Base-by-base conservation (phyloP, 306 rosid genomes). In the Psophocarpus tetragonolobus region DNA sequence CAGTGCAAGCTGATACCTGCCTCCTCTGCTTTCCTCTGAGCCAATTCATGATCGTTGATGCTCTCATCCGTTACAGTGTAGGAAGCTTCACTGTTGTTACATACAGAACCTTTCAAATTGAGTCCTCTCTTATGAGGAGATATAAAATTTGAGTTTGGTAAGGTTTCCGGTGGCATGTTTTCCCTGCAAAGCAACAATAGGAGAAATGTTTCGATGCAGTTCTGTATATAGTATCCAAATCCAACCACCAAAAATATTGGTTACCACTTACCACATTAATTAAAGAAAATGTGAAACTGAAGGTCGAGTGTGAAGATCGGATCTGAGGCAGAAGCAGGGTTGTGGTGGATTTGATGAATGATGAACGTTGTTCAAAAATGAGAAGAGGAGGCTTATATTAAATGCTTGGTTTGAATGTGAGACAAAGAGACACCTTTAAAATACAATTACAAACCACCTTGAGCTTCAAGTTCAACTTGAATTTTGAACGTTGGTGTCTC, bases 1-100 rank as follows among this genome's bases (percentile, higher is more conserved):
- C n/a, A n/a, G n/a, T n/a, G n/a, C n/a, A n/a, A 58, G 1, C 14
- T 29, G 42, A 36, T 70, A 93, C 98, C 98, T 83, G 98, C 97
- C 88, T 94, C 98, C 86, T 86, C 98, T n/a, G 98, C 97, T 89
- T 94, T 94, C 62, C 98, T 87, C 29, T 90, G 95, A 79, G 98
- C 98, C 80, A 94, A 84, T 78, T 94, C 98, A 80, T 85, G 88
- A 73, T 94, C 98, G 69, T 90, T 86, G 85, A 94, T 85, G 45
- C 82, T 84, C 39, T 94, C 98, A 9, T 94, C 98, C 2, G 83
- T 68, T 29, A 42, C 66, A 0, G 4, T 20, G 81, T 68, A 56
- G 6, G 84, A 69, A 71, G 79, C 64, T 8, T 85, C 95, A 61
- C 74, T 81, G 79, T 74, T 68, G 84, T 56, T 86, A 27, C 87